phyloP scores from a whole-genome alignment of 768 basidiomycete genomes.

The Clitopilus hobsonii region DNA sequence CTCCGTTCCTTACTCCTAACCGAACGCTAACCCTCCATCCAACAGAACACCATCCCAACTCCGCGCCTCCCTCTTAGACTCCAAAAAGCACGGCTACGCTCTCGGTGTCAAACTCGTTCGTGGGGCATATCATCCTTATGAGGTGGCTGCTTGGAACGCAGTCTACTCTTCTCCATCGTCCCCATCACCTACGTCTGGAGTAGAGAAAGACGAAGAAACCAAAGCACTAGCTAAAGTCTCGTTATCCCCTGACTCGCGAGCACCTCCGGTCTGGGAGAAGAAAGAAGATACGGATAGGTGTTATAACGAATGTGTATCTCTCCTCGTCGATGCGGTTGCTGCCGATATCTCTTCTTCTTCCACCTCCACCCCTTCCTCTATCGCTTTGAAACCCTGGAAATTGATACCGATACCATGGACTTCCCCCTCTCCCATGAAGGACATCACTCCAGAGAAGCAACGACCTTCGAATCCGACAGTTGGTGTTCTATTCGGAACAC shows the following conservation, averaged over 20 bases:
- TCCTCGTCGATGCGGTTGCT: slow-evolving; percentile 51
- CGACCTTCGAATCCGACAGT: slow-evolving; percentile 24
- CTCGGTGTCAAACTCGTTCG: slow-evolving; percentile 91
- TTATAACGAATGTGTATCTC: slow-evolving; percentile 58
- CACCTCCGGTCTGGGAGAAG: slow-evolving; percentile 63
- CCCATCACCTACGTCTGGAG: not conserved
- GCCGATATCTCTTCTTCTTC: not conserved
- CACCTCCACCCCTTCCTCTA: not conserved
- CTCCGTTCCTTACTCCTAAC: too few relatives aligned
- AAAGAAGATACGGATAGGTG: slow-evolving; percentile 72
- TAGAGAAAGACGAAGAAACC: slow-evolving; percentile 12
- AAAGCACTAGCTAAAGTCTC: too few relatives aligned
- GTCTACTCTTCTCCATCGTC: not conserved
- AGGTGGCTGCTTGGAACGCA: slow-evolving; percentile 46
- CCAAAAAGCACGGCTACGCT: slow-evolving; percentile 60
- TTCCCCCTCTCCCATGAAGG: too few relatives aligned
- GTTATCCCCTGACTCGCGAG: slow-evolving; percentile 47
- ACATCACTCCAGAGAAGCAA: too few relatives aligned
- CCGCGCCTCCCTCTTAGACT: slow-evolving; percentile 56
- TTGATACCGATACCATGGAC: too few relatives aligned
- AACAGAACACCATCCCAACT: slow-evolving; percentile 73
- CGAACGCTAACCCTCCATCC: too few relatives aligned
- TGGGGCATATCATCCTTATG: slow-evolving; percentile 86
- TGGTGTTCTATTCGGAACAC: slow-evolving; percentile 82
- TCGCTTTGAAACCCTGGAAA: too few relatives aligned